Percentiles rank a stretch among this genome's conserved stretches.
These are phyloP conservation scores for Vitis hybrid DNA, from an alignment of 177 flowering plant genomes.

Conservation along the genomic window DNA sequence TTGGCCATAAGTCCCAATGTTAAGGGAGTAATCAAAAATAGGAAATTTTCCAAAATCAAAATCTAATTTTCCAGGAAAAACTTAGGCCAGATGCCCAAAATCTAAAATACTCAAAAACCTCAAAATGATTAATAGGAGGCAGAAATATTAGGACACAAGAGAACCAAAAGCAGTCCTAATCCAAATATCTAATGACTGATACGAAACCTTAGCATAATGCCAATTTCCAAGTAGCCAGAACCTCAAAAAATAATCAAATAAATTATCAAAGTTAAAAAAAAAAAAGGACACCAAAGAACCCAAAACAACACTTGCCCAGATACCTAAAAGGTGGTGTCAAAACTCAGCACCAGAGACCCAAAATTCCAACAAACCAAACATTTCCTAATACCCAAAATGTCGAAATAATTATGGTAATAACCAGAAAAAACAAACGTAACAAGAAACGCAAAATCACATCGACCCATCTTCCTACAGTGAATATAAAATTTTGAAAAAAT, in stretches of 20 bases:
- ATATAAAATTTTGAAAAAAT: too few species aligned
- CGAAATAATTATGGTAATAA: conserved; percentile 1
- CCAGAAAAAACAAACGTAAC: neutral
- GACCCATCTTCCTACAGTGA: too few species aligned
- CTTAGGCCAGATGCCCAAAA: neutral
- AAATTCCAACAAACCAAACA: neutral
- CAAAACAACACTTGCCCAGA: neutral
- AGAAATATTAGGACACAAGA: neutral
- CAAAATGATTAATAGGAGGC: neutral
- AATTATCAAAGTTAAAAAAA: neutral
- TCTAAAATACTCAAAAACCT: conserved; percentile 1
- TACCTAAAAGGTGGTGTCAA: neutral
- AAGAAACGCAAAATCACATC: neutral
- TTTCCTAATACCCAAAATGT: neutral
- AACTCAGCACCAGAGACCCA: neutral
- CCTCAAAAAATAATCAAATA: neutral
- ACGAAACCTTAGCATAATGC: neutral
- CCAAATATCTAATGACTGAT: neutral
- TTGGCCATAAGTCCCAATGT: conserved; percentile 3
- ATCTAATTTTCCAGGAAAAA: neutral
- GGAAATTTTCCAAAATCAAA: neutral
- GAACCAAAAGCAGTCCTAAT: neutral
- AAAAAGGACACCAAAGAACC: neutral
- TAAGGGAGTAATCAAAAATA: neutral
- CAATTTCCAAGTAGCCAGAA: neutral